Evolutionary conservation across 768 basidiomycete genomes (phyloP).

Genomic region (Lyophyllum semitale): DNA sequence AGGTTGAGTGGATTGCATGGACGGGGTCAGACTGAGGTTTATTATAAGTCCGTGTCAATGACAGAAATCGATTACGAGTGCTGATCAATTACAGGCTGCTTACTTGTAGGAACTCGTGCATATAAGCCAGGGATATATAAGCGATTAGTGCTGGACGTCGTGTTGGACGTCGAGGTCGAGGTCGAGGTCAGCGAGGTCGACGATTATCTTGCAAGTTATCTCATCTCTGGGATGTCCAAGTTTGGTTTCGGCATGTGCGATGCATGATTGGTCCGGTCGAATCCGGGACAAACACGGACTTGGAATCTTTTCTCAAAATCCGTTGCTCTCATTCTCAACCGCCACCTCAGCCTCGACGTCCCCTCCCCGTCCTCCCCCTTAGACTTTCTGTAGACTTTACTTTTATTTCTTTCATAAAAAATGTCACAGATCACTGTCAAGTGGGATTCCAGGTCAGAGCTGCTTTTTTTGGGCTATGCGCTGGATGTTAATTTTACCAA

Average conservation of each 20-base stretch:
- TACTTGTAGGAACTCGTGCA: no score
- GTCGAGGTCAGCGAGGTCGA: no score
- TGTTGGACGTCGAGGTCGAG: not conserved
- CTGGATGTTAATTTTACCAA: slow-evolving; percentile 7
- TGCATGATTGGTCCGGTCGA: slow-evolving; percentile 36
- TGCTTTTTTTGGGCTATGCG: not conserved
- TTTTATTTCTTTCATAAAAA: slow-evolving; percentile 35
- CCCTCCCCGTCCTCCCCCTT: slow-evolving; percentile 27
- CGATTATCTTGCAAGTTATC: not conserved
- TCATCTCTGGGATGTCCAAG: not conserved
- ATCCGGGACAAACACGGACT: slow-evolving; percentile 40
- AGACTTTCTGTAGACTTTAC: slow-evolving; percentile 21
- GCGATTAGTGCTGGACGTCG: no score
- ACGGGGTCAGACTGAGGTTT: not conserved
- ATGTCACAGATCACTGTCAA: slow-evolving; percentile 55
- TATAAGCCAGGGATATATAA: no score
- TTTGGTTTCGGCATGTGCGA: slow-evolving; percentile 22
- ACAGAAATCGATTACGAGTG: no score
- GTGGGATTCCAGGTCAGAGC: slow-evolving; percentile 72
- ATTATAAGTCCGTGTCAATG: not conserved
- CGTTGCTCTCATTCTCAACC: slow-evolving; percentile 22
- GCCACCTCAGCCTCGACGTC: slow-evolving; percentile 24
- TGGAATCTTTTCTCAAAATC: slow-evolving; percentile 26
- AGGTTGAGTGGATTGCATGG: not conserved
- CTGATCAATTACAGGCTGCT: not conserved